Evolutionary conservation across 768 basidiomycete species (phyloP), one percentile per base, ranked within the genome.

Genomic region (Phlebiopsis flavidoalba): DNA sequence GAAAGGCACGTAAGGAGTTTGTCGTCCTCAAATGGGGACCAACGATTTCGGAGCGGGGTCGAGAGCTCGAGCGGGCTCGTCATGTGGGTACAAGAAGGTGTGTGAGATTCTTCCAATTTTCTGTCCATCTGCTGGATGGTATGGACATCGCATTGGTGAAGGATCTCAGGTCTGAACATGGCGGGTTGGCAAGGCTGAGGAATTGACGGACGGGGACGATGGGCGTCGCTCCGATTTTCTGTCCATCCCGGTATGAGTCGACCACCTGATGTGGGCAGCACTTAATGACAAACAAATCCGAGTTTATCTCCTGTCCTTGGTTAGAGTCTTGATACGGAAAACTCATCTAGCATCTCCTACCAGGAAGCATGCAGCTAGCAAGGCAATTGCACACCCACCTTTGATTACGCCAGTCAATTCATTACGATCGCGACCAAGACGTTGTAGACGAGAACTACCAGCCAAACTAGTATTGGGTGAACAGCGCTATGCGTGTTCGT

Each of bases 381-480:
- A 31, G 58, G 45, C 7, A 57, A n/a, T n/a, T n/a, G n/a, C n/a
- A n/a, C n/a, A n/a, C n/a, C n/a, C n/a, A n/a, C n/a, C n/a, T n/a
- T n/a, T n/a, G n/a, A n/a, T n/a, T n/a, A n/a, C n/a, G n/a, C n/a
- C n/a, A n/a, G n/a, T n/a, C n/a, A n/a, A n/a, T n/a, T n/a, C n/a
- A n/a, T n/a, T n/a, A n/a, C n/a, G n/a, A n/a, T n/a, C n/a, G n/a
- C 85, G 46, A 80, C 70, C n/a, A 82, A 78, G 0, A 76, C 73
- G 4, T 72, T 68, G 66, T 84, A n/a, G n/a, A n/a, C 83, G 22
- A 84, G 77, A 62, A 85, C 64, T 76, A 72, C 84, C 83, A 85
- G 12, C 83, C 80, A 63, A 85, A 84, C 65, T 85, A n/a, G 84
- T 26, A 87, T 61, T 2, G 58, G 5, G 7, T 12, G 47, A 66